Evolutionary conservation across 495 filamentous ascomycete genomes (phyloP).

Genomic region (Penicillium verhagenii): DNA sequence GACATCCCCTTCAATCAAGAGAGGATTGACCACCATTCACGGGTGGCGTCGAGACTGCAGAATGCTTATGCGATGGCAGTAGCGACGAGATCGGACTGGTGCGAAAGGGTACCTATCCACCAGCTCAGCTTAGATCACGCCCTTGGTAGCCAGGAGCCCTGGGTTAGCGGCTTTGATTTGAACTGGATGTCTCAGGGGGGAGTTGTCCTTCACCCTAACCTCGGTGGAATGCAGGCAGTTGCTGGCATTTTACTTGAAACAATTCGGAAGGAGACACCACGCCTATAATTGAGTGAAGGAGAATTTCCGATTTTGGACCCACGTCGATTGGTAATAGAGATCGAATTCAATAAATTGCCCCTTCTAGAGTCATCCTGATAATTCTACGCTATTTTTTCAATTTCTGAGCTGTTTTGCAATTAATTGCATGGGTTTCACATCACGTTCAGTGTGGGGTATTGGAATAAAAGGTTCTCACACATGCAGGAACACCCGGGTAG

Average conservation of each 20-base stretch:
- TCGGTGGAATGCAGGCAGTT: conserved; percentile 34
- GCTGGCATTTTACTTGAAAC: conserved; percentile 22
- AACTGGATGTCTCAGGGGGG: conserved; percentile 12
- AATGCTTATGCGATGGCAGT: conserved; percentile 29
- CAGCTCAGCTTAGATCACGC: conserved; percentile 32
- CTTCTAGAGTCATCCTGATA: too few relatives aligned
- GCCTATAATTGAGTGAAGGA: not conserved
- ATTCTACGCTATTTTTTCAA: too few relatives aligned
- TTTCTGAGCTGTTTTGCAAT: too few relatives aligned
- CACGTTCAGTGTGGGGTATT: too few relatives aligned
- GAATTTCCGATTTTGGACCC: not conserved
- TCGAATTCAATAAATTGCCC: not conserved
- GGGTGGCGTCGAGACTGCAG: conserved; percentile 26
- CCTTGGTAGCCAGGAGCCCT: conserved; percentile 34
- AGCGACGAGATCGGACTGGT: conserved; percentile 28
- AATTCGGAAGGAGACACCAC: not conserved
- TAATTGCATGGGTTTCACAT: too few relatives aligned
- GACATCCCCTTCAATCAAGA: conserved; percentile 37
- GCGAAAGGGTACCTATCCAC: conserved; percentile 22
- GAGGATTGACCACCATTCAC: conserved; percentile 29
- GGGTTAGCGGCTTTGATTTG: conserved; percentile 35
- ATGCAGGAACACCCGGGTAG: not conserved
- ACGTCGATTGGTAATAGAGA: not conserved
- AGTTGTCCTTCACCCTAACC: conserved; percentile 32
- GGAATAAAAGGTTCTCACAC: too few relatives aligned